phyloP scores from a whole-genome alignment of 1,284 basidiomycete species.

The Tilletia caries region DNA sequence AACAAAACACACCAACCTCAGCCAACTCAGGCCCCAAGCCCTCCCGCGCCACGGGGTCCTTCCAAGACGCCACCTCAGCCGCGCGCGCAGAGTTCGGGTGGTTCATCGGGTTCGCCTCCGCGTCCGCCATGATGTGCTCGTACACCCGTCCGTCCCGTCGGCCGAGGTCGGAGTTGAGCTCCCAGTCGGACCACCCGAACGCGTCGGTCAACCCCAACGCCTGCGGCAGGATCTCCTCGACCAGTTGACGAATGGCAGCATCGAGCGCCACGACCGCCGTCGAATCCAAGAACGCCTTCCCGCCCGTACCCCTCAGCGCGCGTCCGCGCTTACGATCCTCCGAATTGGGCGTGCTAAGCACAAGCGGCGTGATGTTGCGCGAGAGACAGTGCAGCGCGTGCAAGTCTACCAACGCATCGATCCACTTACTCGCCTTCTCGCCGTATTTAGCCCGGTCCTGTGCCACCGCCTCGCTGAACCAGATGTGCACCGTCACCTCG shows the following conservation, averaged over 20 bases:
- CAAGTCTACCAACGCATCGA: constrained; percentile 38
- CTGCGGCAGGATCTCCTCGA: constrained; percentile 63
- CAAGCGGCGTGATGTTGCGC: constrained; percentile 53
- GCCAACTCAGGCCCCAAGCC: neutral
- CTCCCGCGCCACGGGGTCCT: neutral
- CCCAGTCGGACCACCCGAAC: constrained; percentile 74
- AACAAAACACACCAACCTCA: constrained; percentile 5
- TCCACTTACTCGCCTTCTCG: constrained; percentile 26
- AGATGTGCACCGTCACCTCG: constrained; percentile 44
- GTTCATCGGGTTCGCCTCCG: constrained; percentile 67
- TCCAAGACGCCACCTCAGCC: constrained; percentile 23
- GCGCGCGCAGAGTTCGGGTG: constrained; percentile 37
- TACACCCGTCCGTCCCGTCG: constrained; percentile 68
- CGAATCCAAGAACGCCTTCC: constrained; percentile 55
- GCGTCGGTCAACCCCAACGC: constrained; percentile 70
- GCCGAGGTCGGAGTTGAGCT: constrained; percentile 64
- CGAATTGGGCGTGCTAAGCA: constrained; percentile 62
- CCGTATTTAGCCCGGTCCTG: constrained; percentile 31
- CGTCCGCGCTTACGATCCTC: constrained; percentile 52
- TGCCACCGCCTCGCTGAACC: constrained; percentile 42
- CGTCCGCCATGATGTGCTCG: constrained; percentile 66
- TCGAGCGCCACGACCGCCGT: constrained; percentile 60
- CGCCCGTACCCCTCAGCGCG: constrained; percentile 65
- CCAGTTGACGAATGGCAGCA: constrained; percentile 61
- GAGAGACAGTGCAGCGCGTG: constrained; percentile 35